Evolutionary conservation across 139 green algal species (phyloP), one percentile per base, ranked within the genome.

Genomic region (Closterium sp.): DNA sequence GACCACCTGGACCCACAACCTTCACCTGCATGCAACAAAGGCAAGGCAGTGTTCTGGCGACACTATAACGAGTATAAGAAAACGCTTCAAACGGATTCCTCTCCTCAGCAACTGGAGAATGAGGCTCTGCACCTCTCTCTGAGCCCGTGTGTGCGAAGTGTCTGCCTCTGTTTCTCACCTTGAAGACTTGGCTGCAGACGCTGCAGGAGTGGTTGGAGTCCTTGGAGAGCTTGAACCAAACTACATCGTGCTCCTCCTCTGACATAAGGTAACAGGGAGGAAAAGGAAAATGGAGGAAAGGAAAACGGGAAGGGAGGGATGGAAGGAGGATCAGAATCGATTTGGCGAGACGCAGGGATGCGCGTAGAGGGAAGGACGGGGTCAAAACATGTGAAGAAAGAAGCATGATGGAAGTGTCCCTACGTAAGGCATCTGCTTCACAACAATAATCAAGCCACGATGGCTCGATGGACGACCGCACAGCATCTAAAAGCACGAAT

Each of bases 201-300:
- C 38, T 43, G 33, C 91, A 94, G 19, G 93, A 55, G 30, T 93
- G 84, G 33, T 87, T 69, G 23, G 30, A 34, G 84, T 84, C 91
- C 55, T 94, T 94, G 35, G 93, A 90, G 38, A 94, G 84, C 88
- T 94, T 89, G 88, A 94, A 94, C 91, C 91, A 94, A 7, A 94
- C 88, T 28, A 94, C 91, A 89, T 94, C 91, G 35, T 94, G 91
- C 55, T 94, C 91, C n/a, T 94, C 88, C 32, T 94, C 90, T 93
- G 90, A 85, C 10, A 88, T 31, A 19, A 43, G 30, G n/a, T 31
- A 32, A 31, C 28, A 19, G 9, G n/a, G n/a, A 32, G n/a, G 19
- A 31, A 19, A 31, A 32, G n/a, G 81, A 1, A 19, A 32, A 85
- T 31, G 81, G 81, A 32, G 81, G n/a, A 66, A 66, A 23, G 38